A percentile compares a stretch with the other conserved stretches of the same genome.
phyloP scores from a whole-genome alignment of 441 rosid species.

The Euphorbia celastroides region DNA sequence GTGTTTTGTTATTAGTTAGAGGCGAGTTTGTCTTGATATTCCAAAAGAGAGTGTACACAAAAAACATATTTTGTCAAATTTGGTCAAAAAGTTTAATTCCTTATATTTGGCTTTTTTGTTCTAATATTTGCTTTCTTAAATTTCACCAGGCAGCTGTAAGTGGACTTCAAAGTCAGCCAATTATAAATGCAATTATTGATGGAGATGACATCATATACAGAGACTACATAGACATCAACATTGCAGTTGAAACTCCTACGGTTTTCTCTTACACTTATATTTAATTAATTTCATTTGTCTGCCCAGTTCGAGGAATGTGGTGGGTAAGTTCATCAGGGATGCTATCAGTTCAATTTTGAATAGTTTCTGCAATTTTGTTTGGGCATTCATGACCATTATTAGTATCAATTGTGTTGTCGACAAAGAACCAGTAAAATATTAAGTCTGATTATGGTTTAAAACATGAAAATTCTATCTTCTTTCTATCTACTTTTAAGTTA shows the following conservation, averaged over 20 bases:
- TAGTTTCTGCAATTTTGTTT: background rate
- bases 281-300: background rate
- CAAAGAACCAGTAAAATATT: background rate
- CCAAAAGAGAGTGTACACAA: too few relatives aligned
- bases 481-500: too few relatives aligned
- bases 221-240: conserved; percentile 89
- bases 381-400: background rate
- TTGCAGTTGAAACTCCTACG: conserved; percentile 97
- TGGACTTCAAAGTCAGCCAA: conserved; percentile 94
- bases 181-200: conserved; percentile 92
- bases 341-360: background rate
- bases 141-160: conserved; percentile 86
- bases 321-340: background rate
- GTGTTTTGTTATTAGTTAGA: too few relatives aligned
- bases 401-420: background rate
- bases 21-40: too few relatives aligned
- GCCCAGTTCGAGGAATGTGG: background rate
- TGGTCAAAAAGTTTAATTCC: too few relatives aligned
- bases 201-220: conserved; percentile 96
- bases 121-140: conserved; percentile 11
- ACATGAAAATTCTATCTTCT: too few relatives aligned
- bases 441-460: too few relatives aligned
- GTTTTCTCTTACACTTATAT: conserved; percentile 34
- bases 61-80: too few relatives aligned
- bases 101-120: too few relatives aligned